Conservation (phyloP, 179 eudicot genomes). For the Silene vulgaris region DNA sequence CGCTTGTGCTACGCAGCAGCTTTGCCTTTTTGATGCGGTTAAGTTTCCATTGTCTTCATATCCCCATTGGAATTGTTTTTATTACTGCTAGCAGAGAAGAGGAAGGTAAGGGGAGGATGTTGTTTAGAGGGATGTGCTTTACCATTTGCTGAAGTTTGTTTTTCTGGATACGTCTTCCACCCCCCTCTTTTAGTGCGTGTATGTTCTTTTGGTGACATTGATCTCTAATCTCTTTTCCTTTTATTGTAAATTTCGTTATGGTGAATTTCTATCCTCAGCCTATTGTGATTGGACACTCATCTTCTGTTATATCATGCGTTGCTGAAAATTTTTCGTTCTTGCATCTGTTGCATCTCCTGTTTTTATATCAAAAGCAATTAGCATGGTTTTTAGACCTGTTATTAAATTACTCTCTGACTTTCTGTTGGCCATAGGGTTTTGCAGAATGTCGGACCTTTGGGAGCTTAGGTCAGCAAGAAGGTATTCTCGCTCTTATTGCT, state of each 20-base stretch:
- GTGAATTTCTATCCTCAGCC: neutral
- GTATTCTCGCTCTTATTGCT: constrained; percentile 81
- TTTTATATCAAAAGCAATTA: neutral
- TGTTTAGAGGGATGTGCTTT: neutral
- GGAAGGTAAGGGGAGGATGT: neutral
- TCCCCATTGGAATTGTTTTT: neutral
- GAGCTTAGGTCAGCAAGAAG: constrained; percentile 96
- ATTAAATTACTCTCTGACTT: constrained; percentile 25
- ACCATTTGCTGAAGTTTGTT: neutral
- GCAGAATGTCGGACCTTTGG: constrained; percentile 92
- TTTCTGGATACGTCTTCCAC: neutral
- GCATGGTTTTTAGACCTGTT: neutral
- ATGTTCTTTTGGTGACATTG: neutral
- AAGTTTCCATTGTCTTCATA: neutral
- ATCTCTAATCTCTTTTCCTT: neutral
- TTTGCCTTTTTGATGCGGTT: constrained; percentile 1
- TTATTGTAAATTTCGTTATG: neutral
- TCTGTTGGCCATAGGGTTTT: constrained; percentile 62
- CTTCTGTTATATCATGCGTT: neutral
- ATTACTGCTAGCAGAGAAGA: neutral
- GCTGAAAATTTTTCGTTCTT: neutral
- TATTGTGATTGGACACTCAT: neutral
- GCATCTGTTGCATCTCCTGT: neutral
- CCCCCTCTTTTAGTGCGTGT: too few relatives aligned
- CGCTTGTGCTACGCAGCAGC: neutral